These are phyloP conservation scores for Rhizopogon rudus DNA, from an alignment of 768 basidiomycete genomes.

Conservation along the genomic window DNA sequence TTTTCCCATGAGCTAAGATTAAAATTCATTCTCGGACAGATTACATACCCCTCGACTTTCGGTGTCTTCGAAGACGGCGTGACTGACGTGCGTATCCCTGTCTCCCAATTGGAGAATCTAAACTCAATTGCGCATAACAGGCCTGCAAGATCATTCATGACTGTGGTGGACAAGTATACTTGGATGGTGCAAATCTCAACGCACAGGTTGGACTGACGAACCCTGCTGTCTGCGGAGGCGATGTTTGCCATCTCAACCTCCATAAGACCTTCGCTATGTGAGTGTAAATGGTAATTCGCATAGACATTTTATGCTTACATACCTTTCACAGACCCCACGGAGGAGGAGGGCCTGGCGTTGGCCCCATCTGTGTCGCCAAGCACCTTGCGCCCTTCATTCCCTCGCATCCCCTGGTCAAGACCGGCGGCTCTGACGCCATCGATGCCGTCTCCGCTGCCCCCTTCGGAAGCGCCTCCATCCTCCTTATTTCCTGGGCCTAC, in stretches of 20 bases:
- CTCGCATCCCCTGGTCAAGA: slow-evolving; percentile 69
- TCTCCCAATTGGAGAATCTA: neutral
- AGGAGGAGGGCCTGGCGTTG: slow-evolving; percentile 95
- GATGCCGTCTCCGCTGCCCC: slow-evolving; percentile 88
- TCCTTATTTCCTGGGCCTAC: slow-evolving; percentile 97
- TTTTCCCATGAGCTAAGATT: slow-evolving; percentile 9
- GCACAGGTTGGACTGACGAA: slow-evolving; percentile 92
- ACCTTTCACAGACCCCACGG: slow-evolving; percentile 73
- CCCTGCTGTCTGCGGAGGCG: slow-evolving; percentile 92
- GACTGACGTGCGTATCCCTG: slow-evolving; percentile 43
- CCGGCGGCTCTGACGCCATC: slow-evolving; percentile 68
- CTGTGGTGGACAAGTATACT: slow-evolving; percentile 94
- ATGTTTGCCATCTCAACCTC: slow-evolving; percentile 96
- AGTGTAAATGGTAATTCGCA: slow-evolving; percentile 17
- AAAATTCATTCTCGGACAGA: slow-evolving; percentile 37
- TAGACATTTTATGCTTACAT: neutral
- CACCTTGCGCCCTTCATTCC: slow-evolving; percentile 96
- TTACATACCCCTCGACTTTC: slow-evolving; percentile 96
- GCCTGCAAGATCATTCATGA: slow-evolving; percentile 94
- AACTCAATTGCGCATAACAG: slow-evolving; percentile 24
- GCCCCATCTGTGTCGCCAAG: slow-evolving; percentile 91
- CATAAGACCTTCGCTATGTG: slow-evolving; percentile 98
- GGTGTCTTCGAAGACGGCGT: slow-evolving; percentile 97
- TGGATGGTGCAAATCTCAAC: slow-evolving; percentile 93
- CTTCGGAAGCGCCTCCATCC: slow-evolving; percentile 92